phyloP scores from a whole-genome alignment of 768 basidiomycete species.

The Lanmaoa pseudosensibilis region DNA sequence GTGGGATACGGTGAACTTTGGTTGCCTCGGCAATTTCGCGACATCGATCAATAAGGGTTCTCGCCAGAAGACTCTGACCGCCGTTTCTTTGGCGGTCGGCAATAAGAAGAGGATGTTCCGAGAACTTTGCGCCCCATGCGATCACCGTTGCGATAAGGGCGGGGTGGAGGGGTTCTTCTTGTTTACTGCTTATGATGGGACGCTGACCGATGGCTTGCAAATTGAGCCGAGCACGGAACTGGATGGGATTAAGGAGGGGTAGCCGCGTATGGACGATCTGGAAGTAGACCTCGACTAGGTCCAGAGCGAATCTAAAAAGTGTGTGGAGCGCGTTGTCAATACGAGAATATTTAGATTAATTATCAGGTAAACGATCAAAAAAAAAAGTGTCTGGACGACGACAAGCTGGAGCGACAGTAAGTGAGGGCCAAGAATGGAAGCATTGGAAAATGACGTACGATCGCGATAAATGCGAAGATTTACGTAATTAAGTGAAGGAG shows the following conservation, averaged over 20 bases:
- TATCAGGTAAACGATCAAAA: conserved; percentile 29
- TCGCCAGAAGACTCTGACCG: conserved; percentile 76
- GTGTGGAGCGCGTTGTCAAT: conserved; percentile 13
- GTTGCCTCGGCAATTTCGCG: conserved; percentile 84
- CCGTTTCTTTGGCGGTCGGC: conserved; percentile 71
- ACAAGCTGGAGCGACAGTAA: conserved; percentile 21
- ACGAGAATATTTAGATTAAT: conserved; percentile 11
- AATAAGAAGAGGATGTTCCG: conserved; percentile 82
- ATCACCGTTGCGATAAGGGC: conserved; percentile 83
- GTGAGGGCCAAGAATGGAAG: conserved; percentile 22
- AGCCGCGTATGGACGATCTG: conserved; percentile 88
- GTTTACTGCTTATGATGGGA: conserved; percentile 18
- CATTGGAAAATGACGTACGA: conserved; percentile 22
- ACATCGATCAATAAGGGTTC: conserved; percentile 74
- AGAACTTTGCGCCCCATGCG: conserved; percentile 92
- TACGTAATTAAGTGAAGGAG: conserved; percentile 35
- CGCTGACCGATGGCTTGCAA: conserved; percentile 34
- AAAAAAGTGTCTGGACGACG: conserved; percentile 20
- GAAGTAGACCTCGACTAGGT: conserved; percentile 94
- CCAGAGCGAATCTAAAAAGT: conserved; percentile 73
- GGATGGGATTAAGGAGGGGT: conserved; percentile 80
- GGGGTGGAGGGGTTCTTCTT: conserved; percentile 57
- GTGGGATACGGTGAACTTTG: conserved; percentile 81
- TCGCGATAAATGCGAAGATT: conserved; percentile 19
- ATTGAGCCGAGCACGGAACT: conserved; percentile 73